Evolutionary conservation across 306 rosid species (phyloP).

Genomic region (Mimosa bimucronata): DNA sequence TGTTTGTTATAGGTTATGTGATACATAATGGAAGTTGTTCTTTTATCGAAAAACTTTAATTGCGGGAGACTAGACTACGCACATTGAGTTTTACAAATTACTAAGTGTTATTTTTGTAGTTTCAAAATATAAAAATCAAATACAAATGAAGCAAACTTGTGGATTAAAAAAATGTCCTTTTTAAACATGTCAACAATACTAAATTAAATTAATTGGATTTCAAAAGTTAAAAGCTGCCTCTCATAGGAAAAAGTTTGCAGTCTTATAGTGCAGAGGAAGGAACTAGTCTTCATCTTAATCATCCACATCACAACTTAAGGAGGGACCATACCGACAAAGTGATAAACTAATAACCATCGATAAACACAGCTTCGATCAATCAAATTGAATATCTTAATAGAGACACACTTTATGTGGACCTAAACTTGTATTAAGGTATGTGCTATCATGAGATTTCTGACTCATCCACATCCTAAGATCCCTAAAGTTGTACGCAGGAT

Average conservation of each 20-base stretch:
- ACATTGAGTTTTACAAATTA: neutral
- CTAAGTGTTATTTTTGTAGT: neutral
- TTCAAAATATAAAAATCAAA: too few relatives aligned
- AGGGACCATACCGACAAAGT: slow-evolving; percentile 9
- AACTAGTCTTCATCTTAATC: neutral
- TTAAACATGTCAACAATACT: neutral
- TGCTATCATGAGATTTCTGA: neutral
- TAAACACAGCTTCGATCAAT: neutral
- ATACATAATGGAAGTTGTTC: too few relatives aligned
- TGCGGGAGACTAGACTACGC: neutral
- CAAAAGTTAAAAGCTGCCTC: neutral
- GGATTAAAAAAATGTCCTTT: too few relatives aligned
- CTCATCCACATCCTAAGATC: neutral
- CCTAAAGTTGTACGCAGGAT: neutral
- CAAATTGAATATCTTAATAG: neutral
- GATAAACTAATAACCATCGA: neutral
- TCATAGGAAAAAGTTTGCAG: neutral
- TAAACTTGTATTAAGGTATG: neutral
- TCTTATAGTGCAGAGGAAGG: neutral
- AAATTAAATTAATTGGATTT: neutral
- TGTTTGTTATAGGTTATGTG: too few relatives aligned
- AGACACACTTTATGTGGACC: neutral
- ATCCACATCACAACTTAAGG: neutral
- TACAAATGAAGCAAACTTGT: neutral
- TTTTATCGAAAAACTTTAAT: too few relatives aligned